Conservation (phyloP, 352 stramenopile genomes). For the Pythium sp. region DNA sequence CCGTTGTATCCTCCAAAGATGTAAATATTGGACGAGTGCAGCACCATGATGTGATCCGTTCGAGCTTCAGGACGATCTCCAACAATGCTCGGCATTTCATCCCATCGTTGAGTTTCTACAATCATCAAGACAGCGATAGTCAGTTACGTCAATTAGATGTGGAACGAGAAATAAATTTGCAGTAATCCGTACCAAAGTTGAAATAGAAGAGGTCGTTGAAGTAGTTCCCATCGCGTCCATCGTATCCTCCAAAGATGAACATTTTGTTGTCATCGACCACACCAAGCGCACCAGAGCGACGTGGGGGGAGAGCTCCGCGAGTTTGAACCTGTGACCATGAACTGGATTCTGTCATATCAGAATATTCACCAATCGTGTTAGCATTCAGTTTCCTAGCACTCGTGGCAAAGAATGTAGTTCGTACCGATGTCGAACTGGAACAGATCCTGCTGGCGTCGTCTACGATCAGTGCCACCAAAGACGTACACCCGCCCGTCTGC, state of each 20-base stretch:
- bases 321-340: constrained; percentile 79
- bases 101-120: constrained; percentile 55
- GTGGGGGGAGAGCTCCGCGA: constrained; percentile 51
- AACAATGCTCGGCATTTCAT: constrained; percentile 69
- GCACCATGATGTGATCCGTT: constrained; percentile 88
- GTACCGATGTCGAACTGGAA: constrained; percentile 81
- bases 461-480: constrained; percentile 83
- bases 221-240: constrained; percentile 87
- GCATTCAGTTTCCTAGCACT: not conserved
- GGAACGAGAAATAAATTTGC: not conserved
- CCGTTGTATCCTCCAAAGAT: constrained; percentile 90
- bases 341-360: constrained; percentile 30
- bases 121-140: not conserved
- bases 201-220: constrained; percentile 89
- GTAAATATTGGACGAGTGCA: constrained; percentile 76
- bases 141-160: not conserved
- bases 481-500: constrained; percentile 74
- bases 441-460: constrained; percentile 78
- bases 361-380: not conserved
- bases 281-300: constrained; percentile 75
- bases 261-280: constrained; percentile 80
- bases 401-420: not conserved
- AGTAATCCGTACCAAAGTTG: constrained; percentile 57
- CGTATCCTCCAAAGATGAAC: constrained; percentile 90
- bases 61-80: constrained; percentile 66